A percentile compares a stretch with the other conserved stretches of the same genome.
phyloP scores from a whole-genome alignment of 768 basidiomycete genomes.

The Mycena metata region DNA sequence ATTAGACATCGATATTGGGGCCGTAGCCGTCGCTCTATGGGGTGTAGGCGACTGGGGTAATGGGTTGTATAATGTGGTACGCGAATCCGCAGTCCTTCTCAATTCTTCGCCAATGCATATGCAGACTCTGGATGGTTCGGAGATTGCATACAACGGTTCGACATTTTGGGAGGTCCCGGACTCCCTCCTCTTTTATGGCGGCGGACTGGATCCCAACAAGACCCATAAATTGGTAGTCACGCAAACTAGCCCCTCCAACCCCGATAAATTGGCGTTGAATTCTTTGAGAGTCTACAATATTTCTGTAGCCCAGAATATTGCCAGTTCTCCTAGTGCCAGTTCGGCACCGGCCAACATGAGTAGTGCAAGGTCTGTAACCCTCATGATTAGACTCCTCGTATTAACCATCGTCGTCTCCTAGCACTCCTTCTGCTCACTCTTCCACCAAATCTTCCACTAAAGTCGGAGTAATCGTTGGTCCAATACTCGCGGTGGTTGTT shows the following conservation, averaged over 20 bases:
- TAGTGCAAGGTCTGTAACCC: background rate
- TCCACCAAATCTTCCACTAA: conserved; percentile 23
- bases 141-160: background rate
- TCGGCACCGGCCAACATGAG: no score
- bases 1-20: background rate
- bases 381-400: background rate
- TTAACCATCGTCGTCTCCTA: background rate
- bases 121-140: conserved; percentile 3
- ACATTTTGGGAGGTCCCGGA: conserved; percentile 14
- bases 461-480: conserved; percentile 27
- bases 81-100: background rate
- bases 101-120: background rate
- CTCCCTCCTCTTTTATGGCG: conserved; percentile 4
- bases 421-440: conserved; percentile 7
- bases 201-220: conserved; percentile 1
- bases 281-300: conserved; percentile 40
- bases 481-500: conserved; percentile 22
- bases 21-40: background rate
- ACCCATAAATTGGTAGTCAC: conserved; percentile 3
- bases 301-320: background rate
- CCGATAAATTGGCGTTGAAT: background rate
- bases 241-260: background rate
- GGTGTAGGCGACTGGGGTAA: conserved; percentile 7
- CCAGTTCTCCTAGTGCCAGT: background rate
- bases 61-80: conserved; percentile 9